Percentiles rank a stretch among this genome's conserved stretches.
Conservation (phyloP, 2,329 filamentous ascomycete genomes). For the Chaetomium strumarium region DNA sequence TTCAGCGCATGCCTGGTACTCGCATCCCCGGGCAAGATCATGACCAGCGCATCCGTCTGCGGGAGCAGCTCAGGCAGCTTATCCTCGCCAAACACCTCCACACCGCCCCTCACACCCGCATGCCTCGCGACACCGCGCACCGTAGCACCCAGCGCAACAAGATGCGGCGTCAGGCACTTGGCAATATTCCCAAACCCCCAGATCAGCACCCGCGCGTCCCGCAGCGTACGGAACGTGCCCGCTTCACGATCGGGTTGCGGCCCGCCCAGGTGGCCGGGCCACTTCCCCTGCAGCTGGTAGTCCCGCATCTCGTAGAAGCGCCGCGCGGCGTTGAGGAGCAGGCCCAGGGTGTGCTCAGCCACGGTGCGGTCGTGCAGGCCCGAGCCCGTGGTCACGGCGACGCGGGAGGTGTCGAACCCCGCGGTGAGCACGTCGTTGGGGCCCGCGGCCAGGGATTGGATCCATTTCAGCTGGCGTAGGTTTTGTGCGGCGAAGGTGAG, state of each 20-base stretch:
- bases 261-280: constrained; percentile 57
- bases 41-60: constrained; percentile 58
- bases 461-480: constrained; percentile 46
- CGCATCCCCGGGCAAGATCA: constrained; percentile 57
- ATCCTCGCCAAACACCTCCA: constrained; percentile 52
- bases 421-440: constrained; percentile 59
- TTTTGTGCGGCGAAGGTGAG: constrained; percentile 54
- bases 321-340: constrained; percentile 50
- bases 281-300: constrained; percentile 49
- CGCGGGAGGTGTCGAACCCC: constrained; percentile 48
- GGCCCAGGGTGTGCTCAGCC: constrained; percentile 56
- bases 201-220: constrained; percentile 51
- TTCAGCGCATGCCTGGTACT: constrained; percentile 52
- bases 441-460: constrained; percentile 60
- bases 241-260: constrained; percentile 53
- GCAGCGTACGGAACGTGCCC: constrained; percentile 53
- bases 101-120: constrained; percentile 51
- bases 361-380: constrained; percentile 60
- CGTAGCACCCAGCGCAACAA: constrained; percentile 49
- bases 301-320: constrained; percentile 59
- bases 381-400: constrained; percentile 54
- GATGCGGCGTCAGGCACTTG: constrained; percentile 50
- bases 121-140: constrained; percentile 54
- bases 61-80: constrained; percentile 47
- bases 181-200: constrained; percentile 66